These are phyloP conservation scores for Arxiozyma slooffiae DNA, from an alignment of 1,139 yeast genomes.

Conservation along the genomic window DNA sequence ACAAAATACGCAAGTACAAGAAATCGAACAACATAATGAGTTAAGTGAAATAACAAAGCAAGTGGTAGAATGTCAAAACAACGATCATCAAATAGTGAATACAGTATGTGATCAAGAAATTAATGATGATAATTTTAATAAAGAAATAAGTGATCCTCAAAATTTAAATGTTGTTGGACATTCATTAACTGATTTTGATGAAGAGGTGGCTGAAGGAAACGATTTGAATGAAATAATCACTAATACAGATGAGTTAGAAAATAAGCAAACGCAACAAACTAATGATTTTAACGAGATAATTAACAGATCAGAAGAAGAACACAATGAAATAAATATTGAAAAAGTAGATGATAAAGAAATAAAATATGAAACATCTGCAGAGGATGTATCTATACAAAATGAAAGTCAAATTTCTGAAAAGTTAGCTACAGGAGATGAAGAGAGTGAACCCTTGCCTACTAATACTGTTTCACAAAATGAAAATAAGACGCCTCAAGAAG, in stretches of 20 bases:
- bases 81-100: too few species aligned
- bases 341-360: not conserved
- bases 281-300: not conserved
- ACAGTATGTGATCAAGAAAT: too few species aligned
- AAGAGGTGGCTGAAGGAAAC: not conserved
- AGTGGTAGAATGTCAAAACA: too few species aligned
- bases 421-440: not conserved
- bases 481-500: not conserved
- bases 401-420: not conserved
- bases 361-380: not conserved
- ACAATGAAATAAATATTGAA: not conserved
- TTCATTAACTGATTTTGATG: not conserved
- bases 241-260: not conserved
- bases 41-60: not conserved
- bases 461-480: not conserved
- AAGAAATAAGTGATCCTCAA: too few species aligned
- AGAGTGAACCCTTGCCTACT: not conserved
- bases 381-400: too few species aligned
- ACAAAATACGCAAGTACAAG: not conserved
- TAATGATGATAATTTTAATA: too few species aligned
- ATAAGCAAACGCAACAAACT: not conserved
- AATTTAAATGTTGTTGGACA: too few species aligned
- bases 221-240: not conserved
- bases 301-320: not conserved
- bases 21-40: not conserved